Evolutionary conservation across 2,329 filamentous ascomycete species (phyloP), one percentile per base, ranked within the genome.

Genomic region (Fusarium palustre): DNA sequence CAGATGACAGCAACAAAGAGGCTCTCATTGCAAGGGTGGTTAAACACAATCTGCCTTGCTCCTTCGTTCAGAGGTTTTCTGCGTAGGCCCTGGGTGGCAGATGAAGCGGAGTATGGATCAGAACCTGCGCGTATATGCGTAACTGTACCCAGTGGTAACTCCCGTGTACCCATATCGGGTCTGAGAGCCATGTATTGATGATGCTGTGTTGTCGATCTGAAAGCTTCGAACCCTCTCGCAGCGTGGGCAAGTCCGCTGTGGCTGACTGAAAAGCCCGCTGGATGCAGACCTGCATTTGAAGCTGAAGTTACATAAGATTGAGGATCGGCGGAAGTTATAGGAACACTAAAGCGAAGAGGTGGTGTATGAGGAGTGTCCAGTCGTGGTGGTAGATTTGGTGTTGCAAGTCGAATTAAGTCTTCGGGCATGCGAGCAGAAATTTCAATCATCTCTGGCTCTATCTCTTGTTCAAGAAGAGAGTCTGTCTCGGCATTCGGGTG

Each of bases 401-500:
- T 75, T 31, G 73, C 61, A 7, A 75, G 68, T 33, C 73, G 73
- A 50, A 75, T 71, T 28, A 75, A 47, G 28, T 73, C 70, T 49
- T 73, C 56, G 3, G 70, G 59, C 11, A 50, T 24, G 20, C 48
- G 59, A 12, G 55, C 42, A 9, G 33, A 58, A 8, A 36, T 59
- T 34, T 69, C 64, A 7, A 43, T 30, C 53, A 66, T 64, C 34
- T 62, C 72, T 38, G 59, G 24, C 20, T 69, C 64, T 25, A 57
- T 22, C 10, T 64, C 62, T 25, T 48, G 41, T 10, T 65, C 66
- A 39, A 75, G 59, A 18, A 75, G 66, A 31, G 62, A 72, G 30
- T 68, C 63, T 8, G 69, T 69, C 34, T 72, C 71, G 25, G 42
- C 6, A 43, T 55, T 58, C 38, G 50, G 55, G 11, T 31, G 47